Conservation (phyloP, 257 asterid genomes). For the Cordia subcordata region DNA sequence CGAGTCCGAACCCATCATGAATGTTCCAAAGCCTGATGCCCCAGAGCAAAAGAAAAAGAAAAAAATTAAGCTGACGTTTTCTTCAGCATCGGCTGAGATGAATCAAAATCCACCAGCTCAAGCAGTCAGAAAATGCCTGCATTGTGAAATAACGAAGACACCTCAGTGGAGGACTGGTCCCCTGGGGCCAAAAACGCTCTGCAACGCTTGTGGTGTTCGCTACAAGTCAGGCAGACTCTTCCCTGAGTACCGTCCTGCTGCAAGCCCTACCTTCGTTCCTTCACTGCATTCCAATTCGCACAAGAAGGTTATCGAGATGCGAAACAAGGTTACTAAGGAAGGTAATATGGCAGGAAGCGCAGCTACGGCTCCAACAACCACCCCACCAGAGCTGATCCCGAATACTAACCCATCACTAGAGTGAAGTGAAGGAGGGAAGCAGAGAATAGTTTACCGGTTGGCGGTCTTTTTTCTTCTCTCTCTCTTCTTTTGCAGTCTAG, state of each 20-base stretch:
- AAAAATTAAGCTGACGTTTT: conserved; percentile 38
- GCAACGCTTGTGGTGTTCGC: conserved; percentile 63
- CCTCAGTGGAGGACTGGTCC: conserved; percentile 72
- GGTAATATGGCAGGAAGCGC: neutral
- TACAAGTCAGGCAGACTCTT: conserved; percentile 55
- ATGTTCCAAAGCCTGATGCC: conserved; percentile 15
- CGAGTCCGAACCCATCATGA: conserved; percentile 34
- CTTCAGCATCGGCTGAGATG: conserved; percentile 14
- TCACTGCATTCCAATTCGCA: conserved; percentile 54
- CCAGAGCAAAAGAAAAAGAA: conserved; percentile 49
- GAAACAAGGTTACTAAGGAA: conserved; percentile 20
- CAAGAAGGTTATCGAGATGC: conserved; percentile 58
- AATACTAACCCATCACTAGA: conserved; percentile 12
- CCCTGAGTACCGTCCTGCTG: conserved; percentile 60
- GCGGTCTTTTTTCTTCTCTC: conserved; percentile 2
- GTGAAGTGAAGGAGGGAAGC: conserved; percentile 11
- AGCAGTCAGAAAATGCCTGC: conserved; percentile 49
- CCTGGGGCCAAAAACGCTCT: conserved; percentile 58
- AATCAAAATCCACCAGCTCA: conserved; percentile 27
- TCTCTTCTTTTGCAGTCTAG: conserved; percentile 1
- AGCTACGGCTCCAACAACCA: conserved; percentile 9
- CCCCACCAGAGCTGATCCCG: conserved; percentile 19
- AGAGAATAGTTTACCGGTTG: conserved; percentile 7
- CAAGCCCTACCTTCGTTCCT: conserved; percentile 55
- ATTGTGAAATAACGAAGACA: conserved; percentile 59